Conservation (phyloP, 208 protist species). For the Naegleria gruberi region DNA sequence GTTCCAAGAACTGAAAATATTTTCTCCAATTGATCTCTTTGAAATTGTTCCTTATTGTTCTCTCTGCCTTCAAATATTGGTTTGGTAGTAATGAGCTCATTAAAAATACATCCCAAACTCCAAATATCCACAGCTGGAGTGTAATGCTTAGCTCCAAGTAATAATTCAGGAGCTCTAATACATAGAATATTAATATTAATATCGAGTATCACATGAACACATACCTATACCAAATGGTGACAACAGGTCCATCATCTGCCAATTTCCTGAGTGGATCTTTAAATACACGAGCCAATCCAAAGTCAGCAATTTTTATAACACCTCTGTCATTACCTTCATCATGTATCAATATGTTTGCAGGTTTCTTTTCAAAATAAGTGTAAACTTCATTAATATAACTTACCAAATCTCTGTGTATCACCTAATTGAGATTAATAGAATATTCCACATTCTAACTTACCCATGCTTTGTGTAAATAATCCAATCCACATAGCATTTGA, state of each 20-base stretch:
- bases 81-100: background rate
- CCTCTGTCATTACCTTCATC: background rate
- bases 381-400: too few species aligned
- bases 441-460: too few species aligned
- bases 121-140: constrained; percentile 24
- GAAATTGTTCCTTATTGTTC: background rate
- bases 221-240: constrained; percentile 30
- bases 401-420: constrained; percentile 14
- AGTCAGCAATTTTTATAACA: background rate
- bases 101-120: constrained; percentile 14
- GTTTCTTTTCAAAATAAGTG: too few species aligned
- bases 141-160: constrained; percentile 31
- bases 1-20: constrained; percentile 23
- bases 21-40: constrained; percentile 5
- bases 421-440: too few species aligned
- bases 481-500: background rate
- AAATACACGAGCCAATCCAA: constrained; percentile 2
- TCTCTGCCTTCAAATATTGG: constrained; percentile 16
- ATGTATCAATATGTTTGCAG: background rate
- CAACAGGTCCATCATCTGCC: constrained; percentile 22
- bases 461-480: background rate
- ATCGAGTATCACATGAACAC: too few species aligned
- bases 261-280: constrained; percentile 15
- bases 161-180: constrained; percentile 19
- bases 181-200: too few species aligned